Conservation (phyloP, 495 filamentous ascomycete genomes). For the Penicillium roqueforti region DNA sequence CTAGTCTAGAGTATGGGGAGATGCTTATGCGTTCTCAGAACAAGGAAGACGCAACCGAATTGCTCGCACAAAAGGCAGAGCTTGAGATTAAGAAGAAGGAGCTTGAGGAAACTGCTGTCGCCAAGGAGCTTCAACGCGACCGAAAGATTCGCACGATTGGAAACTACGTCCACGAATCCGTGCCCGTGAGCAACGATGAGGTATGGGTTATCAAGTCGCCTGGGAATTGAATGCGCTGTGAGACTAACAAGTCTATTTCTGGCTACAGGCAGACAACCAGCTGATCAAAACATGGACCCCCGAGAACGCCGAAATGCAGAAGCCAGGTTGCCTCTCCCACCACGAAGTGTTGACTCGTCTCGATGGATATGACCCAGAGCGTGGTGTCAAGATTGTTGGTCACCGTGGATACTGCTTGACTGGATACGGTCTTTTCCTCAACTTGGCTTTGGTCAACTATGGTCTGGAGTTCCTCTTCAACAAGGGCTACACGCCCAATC, state of each 20-base stretch:
- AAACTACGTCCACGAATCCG: constrained; percentile 89
- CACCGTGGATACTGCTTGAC: constrained; percentile 93
- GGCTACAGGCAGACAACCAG: constrained; percentile 68
- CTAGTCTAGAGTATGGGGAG: neutral
- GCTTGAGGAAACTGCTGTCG: constrained; percentile 63
- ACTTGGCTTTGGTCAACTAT: constrained; percentile 88
- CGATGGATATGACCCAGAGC: constrained; percentile 89
- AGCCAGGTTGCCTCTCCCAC: constrained; percentile 74
- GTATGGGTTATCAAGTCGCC: constrained; percentile 29
- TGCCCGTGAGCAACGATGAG: constrained; percentile 89
- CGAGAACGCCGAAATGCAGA: constrained; percentile 62
- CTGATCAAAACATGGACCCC: constrained; percentile 76
- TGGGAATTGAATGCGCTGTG: neutral
- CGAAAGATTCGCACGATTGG: constrained; percentile 80
- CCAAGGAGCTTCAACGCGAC: constrained; percentile 69
- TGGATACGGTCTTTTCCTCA: constrained; percentile 88
- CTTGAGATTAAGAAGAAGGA: constrained; percentile 78
- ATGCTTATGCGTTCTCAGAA: constrained; percentile 45
- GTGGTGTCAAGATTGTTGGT: constrained; percentile 90
- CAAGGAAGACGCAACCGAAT: constrained; percentile 74
- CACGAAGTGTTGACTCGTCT: constrained; percentile 87
- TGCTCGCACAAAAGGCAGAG: constrained; percentile 68
- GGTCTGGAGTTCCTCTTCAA: constrained; percentile 79
- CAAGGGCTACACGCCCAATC: constrained; percentile 78
- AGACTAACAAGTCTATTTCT: neutral